Conservation (phyloP, 306 rosid species). For the Pyrus betulifolia region DNA sequence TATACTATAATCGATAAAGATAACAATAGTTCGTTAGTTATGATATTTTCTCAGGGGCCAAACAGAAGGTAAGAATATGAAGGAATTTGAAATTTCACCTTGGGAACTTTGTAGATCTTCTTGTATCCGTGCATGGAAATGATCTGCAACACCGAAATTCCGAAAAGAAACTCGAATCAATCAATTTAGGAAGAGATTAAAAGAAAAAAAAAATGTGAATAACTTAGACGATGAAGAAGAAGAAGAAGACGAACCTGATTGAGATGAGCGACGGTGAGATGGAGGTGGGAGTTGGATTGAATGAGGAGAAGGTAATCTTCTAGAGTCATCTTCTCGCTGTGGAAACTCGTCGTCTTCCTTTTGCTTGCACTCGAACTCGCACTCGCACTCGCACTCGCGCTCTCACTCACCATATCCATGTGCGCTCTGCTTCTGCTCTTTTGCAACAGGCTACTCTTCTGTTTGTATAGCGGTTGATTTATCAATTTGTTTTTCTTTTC, state of each 20-base stretch:
- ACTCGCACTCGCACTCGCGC: neutral
- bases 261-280: constrained; percentile 37
- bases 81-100: constrained; percentile 38
- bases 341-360: too few relatives aligned
- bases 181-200: neutral
- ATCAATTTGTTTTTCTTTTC: neutral
- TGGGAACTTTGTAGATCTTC: constrained; percentile 36
- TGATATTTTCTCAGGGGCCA: constrained; percentile 6
- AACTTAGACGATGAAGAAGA: neutral
- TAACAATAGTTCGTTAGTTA: neutral
- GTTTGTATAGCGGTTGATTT: neutral
- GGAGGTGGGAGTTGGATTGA: constrained; percentile 28
- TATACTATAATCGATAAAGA: neutral
- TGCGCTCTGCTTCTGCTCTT: neutral
- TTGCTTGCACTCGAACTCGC: neutral
- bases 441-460: neutral
- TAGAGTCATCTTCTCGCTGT: constrained; percentile 20
- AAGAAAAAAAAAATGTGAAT: neutral
- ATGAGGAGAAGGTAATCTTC: constrained; percentile 45
- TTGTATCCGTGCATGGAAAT: constrained; percentile 65
- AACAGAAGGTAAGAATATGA: constrained; percentile 3
- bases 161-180: neutral
- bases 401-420: neutral
- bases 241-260: constrained; percentile 43
- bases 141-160: constrained; percentile 27